A percentile compares a stretch with the other conserved stretches of the same genome.
Conservation (phyloP, 2,329 filamentous ascomycete genomes). For the Rhinocladiella similis region DNA sequence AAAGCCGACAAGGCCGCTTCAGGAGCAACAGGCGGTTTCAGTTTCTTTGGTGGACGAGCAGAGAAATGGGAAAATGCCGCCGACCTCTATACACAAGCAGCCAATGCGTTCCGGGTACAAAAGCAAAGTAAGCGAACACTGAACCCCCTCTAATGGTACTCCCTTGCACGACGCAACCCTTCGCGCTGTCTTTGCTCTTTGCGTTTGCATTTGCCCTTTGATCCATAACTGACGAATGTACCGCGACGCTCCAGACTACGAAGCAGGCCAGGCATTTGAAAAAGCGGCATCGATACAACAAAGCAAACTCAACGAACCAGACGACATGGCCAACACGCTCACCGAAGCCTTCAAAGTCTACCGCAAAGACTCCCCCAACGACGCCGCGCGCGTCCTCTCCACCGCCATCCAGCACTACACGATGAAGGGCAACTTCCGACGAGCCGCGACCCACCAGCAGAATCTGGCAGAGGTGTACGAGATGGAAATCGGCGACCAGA, state of each 20-base stretch:
- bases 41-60: conserved; percentile 80
- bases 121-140: conserved; percentile 64
- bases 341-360: conserved; percentile 96
- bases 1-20: conserved; percentile 84
- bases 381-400: conserved; percentile 78
- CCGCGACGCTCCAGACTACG: conserved; percentile 59
- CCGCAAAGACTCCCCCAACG: conserved; percentile 77
- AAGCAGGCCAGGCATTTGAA: conserved; percentile 85
- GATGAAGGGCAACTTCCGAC: conserved; percentile 82
- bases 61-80: conserved; percentile 90
- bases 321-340: conserved; percentile 86
- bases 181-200: no score
- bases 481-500: conserved; percentile 73
- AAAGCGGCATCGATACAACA: conserved; percentile 79
- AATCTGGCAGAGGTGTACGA: conserved; percentile 85
- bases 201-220: background rate
- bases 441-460: conserved; percentile 89
- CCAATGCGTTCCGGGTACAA: conserved; percentile 87
- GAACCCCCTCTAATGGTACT: conserved; percentile 12
- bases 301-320: conserved; percentile 80
- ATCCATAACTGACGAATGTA: no score
- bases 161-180: no score
- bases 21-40: conserved; percentile 77
- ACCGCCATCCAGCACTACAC: conserved; percentile 84
- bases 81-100: conserved; percentile 83